Evolutionary conservation across 2,329 filamentous ascomycete species (phyloP).

Genomic region (Scortechinia acanthostroma): DNA sequence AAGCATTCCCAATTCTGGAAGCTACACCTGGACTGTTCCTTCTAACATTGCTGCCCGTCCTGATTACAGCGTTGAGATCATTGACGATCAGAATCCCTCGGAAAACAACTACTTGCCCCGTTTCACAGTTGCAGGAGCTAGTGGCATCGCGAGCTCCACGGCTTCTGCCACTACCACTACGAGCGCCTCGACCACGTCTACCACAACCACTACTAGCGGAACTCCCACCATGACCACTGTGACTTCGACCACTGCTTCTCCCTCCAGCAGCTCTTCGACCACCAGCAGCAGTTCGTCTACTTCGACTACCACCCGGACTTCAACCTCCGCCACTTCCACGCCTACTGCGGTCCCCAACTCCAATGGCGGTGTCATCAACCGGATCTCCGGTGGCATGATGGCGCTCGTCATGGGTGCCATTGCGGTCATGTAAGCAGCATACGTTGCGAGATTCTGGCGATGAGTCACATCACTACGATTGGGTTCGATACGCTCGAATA

Average conservation of each 20-base stretch:
- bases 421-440: not conserved
- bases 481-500: too few species aligned
- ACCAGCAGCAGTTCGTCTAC: not conserved
- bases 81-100: conserved; percentile 5
- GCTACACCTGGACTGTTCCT: conserved; percentile 11
- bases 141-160: conserved; percentile 3
- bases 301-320: conserved; percentile 3
- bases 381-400: conserved; percentile 1
- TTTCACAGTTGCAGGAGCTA: conserved; percentile 9
- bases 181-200: not conserved
- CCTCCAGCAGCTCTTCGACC: not conserved
- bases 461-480: too few species aligned
- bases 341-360: not conserved
- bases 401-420: not conserved
- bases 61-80: conserved; percentile 12
- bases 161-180: not conserved
- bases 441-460: too few species aligned
- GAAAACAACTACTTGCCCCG: conserved; percentile 11
- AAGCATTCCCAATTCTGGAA: conserved; percentile 10
- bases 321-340: conserved; percentile 1
- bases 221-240: not conserved
- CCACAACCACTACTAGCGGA: not conserved
- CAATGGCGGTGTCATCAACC: not conserved
- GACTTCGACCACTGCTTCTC: not conserved
- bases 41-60: conserved; percentile 5